Conservation (phyloP, 495 filamentous ascomycete genomes). For the Penicillium cataractarum region DNA sequence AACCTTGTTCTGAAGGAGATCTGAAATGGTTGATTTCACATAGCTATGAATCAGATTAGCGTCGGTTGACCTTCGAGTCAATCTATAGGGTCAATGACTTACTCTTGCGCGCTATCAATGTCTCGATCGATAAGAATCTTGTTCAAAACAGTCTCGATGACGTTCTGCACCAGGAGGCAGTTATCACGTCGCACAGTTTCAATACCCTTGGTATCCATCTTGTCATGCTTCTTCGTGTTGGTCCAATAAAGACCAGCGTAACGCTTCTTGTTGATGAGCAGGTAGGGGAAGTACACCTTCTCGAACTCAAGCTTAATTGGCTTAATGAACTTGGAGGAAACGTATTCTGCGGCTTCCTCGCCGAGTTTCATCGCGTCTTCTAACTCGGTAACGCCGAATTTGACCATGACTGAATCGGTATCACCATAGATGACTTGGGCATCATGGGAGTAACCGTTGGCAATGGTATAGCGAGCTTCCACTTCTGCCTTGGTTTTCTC, state of each 20-base stretch:
- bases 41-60: conserved; percentile 61
- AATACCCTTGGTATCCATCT: conserved; percentile 99
- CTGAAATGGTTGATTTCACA: conserved; percentile 93
- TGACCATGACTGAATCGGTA: conserved; percentile 99
- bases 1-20: conserved; percentile 94
- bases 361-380: conserved; percentile 91
- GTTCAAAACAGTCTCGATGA: conserved; percentile 93
- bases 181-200: conserved; percentile 98
- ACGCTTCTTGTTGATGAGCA: conserved; percentile 99
- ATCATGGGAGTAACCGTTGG: conserved; percentile 91
- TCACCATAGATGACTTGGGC: conserved; percentile 98
- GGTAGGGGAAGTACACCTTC: conserved; percentile 98
- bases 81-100: conserved; percentile 40
- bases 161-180: conserved; percentile 90
- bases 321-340: conserved; percentile 88
- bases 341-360: conserved; percentile 82
- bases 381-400: conserved; percentile 87
- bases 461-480: conserved; percentile 82
- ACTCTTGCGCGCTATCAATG: conserved; percentile 89
- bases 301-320: conserved; percentile 99
- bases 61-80: too few species aligned
- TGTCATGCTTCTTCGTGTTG: conserved; percentile 90
- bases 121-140: conserved; percentile 96
- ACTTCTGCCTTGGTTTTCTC: conserved; percentile 95
- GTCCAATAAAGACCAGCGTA: conserved; percentile 99